Evolutionary conservation across 768 basidiomycete genomes (phyloP).

Genomic region (Amanita phalloides): DNA sequence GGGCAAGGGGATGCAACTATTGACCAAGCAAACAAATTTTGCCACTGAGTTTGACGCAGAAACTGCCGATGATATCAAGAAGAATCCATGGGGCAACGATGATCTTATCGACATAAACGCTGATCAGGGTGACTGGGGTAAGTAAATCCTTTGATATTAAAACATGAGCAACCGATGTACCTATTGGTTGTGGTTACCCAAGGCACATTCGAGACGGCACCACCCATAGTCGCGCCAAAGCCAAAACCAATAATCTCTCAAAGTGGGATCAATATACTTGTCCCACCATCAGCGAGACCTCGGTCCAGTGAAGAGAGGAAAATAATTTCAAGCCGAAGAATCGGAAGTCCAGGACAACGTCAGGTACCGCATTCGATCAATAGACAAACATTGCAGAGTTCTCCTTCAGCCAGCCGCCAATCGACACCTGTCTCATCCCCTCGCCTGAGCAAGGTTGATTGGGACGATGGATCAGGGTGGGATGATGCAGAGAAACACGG

Average conservation of each 20-base stretch:
- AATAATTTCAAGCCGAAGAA: background rate
- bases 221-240: slow-evolving; percentile 14
- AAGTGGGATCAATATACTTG: slow-evolving; percentile 3
- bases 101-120: slow-evolving; percentile 92
- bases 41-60: slow-evolving; percentile 33
- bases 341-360: background rate
- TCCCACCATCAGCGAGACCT: background rate
- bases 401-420: slow-evolving; percentile 10
- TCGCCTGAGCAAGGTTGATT: slow-evolving; percentile 12
- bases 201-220: slow-evolving; percentile 75
- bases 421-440: slow-evolving; percentile 15
- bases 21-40: slow-evolving; percentile 28
- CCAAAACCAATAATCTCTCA: slow-evolving; percentile 5
- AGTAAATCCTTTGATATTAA: slow-evolving; percentile 21
- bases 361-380: background rate
- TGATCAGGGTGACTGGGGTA: slow-evolving; percentile 93
- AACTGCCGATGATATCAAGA: slow-evolving; percentile 27
- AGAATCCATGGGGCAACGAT: slow-evolving; percentile 58
- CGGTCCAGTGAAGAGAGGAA: background rate
- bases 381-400: background rate
- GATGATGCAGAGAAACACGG: slow-evolving; percentile 7
- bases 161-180: slow-evolving; percentile 1
- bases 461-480: slow-evolving; percentile 17
- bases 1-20: slow-evolving; percentile 61
- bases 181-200: background rate